Base-by-base conservation (phyloP, 306 rosid genomes). In the Datisca glomerata region DNA sequence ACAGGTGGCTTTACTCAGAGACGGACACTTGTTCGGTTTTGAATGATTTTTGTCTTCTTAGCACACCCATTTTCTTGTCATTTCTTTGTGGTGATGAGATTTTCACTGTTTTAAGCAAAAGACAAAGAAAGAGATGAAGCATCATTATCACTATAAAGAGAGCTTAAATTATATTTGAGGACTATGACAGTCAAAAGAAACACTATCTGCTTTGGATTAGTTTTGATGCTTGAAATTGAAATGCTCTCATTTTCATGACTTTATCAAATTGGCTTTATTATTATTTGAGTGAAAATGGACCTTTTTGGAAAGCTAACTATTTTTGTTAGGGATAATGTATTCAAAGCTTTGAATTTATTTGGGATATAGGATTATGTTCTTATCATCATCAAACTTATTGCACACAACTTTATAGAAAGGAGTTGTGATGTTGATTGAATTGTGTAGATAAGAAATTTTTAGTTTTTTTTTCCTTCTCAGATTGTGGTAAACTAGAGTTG, bases 341-440 rank as follows among this genome's bases (percentile, higher is more conserved):
- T 49, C 32, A 35, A 49, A 49, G 21, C 32, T 49, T 49, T 49
- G 43, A 49, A 49, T 49, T 13, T 43, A 33, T 35, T 49, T 49
- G 55, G 55, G 35, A 33, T 33, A 23, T 32, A 28, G 42, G 43
- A 3, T 49, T 18, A 19, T 35, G 34, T 33, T 34, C 32, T 41
- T 5, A 18, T 49, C 55, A 23, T 35, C 8, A 49, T 36, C 31
- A 22, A 49, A 35, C 34, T 21, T 33, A 35, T 35, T 36, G 10
- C 21, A 18, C 55, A 8, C 34, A n/a, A n/a, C n/a, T 20, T 13
- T 29, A 32, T 49, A 31, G 32, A 21, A 29, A 49, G 14, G 29
- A 39, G 33, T 41, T 49, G 2, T 7, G 31, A 34, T 21, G 43
- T 49, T 2, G 43, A 34, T 34, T 8, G 19, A 20, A 18, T 34